Base-by-base conservation (phyloP, 2,329 filamentous ascomycete species). In the Colletotrichum musae region DNA sequence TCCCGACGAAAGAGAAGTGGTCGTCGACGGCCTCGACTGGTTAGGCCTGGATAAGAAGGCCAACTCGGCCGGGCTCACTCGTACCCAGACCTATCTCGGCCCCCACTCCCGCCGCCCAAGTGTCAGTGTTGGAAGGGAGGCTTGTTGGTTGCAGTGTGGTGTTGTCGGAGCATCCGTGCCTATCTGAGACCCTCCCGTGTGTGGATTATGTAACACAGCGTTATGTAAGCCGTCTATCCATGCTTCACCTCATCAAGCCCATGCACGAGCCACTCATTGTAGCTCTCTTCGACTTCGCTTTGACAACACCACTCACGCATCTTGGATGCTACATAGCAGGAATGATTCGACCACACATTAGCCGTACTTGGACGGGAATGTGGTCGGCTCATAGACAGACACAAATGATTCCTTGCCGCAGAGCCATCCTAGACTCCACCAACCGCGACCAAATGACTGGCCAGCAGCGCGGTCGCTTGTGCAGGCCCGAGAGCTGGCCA, bases 361-460 rank as follows among this genome's bases (percentile, higher is more conserved):
- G 18, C 18, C 18, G 18, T 18, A 36, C 32, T 36, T 36, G 32
- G 32, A 10, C 52, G 64, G 58, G 51, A 41, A 39, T 21, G 6
- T 45, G 18, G 16, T 58, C 26, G 32, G 43, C 32, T 45, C 61
- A 26, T 52, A 32, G 56, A 36, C 26, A 36, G 7, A 36, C 32
- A 10, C 32, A 36, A 36, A 36, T 36, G 45, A 47, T 4, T 56
- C 24, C 36, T 51, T 26, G 58, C 62, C 43, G 56, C 50, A 57
- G 15, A 60, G 62, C 56, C 50, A 24, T 66, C 15, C 32, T 18
- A 39, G 36, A 41, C 58, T 62, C 51, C 57, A 50, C 28, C 28
- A 68, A 68, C 58, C 64, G 58, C 64, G 51, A 47, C 64, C 68
- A 48, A 36, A 68, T 70, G 68, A 70, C 66, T 64, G 68, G 68